Conservation (phyloP, 352 stramenopile species). For the Globisporangium splendens region DNA sequence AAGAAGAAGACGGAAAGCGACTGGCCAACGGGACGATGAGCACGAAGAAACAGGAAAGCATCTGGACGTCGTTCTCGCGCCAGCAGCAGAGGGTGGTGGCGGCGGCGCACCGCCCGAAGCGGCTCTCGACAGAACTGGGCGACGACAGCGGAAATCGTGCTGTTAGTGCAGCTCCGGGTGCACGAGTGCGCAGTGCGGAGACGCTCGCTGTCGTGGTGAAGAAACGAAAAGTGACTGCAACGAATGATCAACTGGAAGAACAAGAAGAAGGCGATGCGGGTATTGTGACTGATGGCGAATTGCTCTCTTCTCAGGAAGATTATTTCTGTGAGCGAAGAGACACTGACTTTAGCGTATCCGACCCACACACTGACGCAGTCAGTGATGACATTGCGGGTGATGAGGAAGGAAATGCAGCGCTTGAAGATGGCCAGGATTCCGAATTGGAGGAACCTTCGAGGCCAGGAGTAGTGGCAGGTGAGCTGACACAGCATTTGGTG, state of each 20-base stretch:
- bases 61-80: constrained; percentile 35
- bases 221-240: constrained; percentile 5
- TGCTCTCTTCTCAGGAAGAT: constrained; percentile 60
- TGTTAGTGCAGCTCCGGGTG: constrained; percentile 11
- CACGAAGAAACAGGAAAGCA: constrained; percentile 38
- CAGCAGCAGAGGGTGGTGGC: constrained; percentile 23
- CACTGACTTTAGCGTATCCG: constrained; percentile 12
- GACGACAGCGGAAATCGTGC: neutral
- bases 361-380: constrained; percentile 2
- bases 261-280: constrained; percentile 20
- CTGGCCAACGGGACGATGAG: constrained; percentile 17
- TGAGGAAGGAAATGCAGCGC: neutral
- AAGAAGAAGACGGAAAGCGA: neutral
- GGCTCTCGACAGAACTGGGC: constrained; percentile 3
- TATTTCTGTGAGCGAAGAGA: constrained; percentile 1
- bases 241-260: neutral
- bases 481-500: constrained; percentile 7
- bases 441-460: neutral
- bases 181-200: neutral
- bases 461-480: neutral
- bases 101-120: constrained; percentile 26
- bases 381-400: constrained; percentile 9
- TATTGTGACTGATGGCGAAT: constrained; percentile 53
- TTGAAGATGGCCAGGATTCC: neutral
- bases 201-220: constrained; percentile 9